phyloP scores from a whole-genome alignment of 2,329 filamentous ascomycete genomes.

The Ceratocystis papillata region DNA sequence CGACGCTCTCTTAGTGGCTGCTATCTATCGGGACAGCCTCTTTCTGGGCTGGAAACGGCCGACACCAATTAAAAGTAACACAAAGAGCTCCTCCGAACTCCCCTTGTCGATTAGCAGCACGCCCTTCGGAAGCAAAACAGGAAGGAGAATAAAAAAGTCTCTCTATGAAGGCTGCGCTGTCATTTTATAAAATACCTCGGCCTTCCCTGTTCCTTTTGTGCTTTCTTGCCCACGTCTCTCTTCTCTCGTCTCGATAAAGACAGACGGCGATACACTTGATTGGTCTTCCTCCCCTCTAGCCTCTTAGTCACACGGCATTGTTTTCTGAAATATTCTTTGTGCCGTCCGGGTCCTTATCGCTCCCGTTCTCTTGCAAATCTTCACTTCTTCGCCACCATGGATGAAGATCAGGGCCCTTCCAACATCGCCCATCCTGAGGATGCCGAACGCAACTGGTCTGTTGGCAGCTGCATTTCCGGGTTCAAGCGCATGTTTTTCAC shows the following conservation, averaged over 20 bases:
- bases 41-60: not conserved
- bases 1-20: not conserved
- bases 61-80: constrained; percentile 8
- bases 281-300: not conserved
- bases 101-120: not conserved
- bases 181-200: not conserved
- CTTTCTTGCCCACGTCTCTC: not conserved
- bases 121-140: not conserved
- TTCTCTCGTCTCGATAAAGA: not conserved
- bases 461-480: constrained; percentile 25
- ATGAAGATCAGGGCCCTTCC: constrained; percentile 45
- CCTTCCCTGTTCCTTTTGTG: not conserved
- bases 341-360: not conserved
- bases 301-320: not conserved
- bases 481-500: constrained; percentile 39
- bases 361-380: not conserved
- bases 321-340: not conserved
- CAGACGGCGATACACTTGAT: not conserved
- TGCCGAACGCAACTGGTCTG: constrained; percentile 28
- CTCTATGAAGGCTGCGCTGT: not conserved
- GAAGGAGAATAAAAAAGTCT: not conserved
- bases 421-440: constrained; percentile 38
- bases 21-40: not conserved
- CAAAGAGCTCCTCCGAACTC: not conserved
- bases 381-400: constrained; percentile 34